Evolutionary conservation across 192 early-diverging fungal genomes (phyloP).

Genomic region (Linnemannia elongata): DNA sequence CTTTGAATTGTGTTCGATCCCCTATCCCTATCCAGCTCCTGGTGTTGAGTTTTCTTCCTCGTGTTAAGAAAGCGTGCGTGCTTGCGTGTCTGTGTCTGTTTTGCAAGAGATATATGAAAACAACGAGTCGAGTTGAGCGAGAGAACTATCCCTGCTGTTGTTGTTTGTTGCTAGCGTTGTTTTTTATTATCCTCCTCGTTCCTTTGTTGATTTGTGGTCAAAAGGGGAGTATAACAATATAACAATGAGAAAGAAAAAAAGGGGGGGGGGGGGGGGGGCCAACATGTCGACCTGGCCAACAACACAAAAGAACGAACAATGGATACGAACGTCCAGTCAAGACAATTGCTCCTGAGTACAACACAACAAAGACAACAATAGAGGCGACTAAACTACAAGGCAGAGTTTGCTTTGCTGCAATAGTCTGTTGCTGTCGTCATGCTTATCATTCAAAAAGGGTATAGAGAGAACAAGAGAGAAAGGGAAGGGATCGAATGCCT

Average conservation of each 20-base stretch:
- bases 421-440: conserved; percentile 12
- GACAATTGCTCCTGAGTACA: not conserved
- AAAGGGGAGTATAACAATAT: not conserved
- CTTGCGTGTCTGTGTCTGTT: not conserved
- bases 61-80: not conserved
- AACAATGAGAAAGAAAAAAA: not conserved
- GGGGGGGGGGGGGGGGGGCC: not conserved
- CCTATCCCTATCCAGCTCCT: not conserved
- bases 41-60: not conserved
- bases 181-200: not conserved
- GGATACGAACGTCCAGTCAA: not conserved
- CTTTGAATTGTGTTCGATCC: not conserved
- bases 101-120: not conserved
- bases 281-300: not conserved
- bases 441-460: conserved; percentile 1
- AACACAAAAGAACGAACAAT: not conserved
- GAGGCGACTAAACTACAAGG: conserved; percentile 8
- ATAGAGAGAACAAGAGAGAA: not conserved
- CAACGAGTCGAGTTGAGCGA: not conserved
- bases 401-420: conserved; percentile 11
- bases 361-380: not conserved
- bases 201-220: not conserved
- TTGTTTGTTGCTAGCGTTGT: not conserved
- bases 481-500: conserved; percentile 6
- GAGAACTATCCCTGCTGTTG: not conserved